These are phyloP conservation scores for Strobilomyces confusus DNA, from an alignment of 768 basidiomycete genomes.

Conservation along the genomic window DNA sequence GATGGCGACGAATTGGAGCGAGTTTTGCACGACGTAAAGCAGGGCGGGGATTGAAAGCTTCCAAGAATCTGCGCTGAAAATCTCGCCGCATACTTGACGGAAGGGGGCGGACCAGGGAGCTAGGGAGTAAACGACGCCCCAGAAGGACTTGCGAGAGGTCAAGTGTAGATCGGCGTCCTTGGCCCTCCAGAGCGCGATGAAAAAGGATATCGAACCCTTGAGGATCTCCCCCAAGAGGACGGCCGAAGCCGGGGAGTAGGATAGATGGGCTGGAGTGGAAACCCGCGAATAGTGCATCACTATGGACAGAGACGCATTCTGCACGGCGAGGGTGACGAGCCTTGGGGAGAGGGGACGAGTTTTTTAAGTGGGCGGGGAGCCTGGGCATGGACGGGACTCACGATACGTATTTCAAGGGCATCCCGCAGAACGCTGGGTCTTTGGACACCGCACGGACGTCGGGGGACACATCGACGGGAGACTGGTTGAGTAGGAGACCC, in stretches of 20 bases:
- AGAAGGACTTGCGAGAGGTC: constrained; percentile 40
- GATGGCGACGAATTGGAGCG: constrained; percentile 94
- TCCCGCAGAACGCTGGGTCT: constrained; percentile 57
- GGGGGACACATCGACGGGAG: constrained; percentile 31
- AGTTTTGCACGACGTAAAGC: constrained; percentile 94
- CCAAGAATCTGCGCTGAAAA: constrained; percentile 95
- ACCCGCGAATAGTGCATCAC: constrained; percentile 99
- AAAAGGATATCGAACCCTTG: constrained; percentile 88
- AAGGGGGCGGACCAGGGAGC: constrained; percentile 49
- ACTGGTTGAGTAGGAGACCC: constrained; percentile 33
- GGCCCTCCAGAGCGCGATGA: constrained; percentile 68
- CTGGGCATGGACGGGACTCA: constrained; percentile 36
- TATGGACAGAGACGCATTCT: constrained; percentile 93
- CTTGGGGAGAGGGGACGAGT: constrained; percentile 37
- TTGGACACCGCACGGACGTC: constrained; percentile 23
- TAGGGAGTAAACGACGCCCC: constrained; percentile 33
- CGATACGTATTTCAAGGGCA: constrained; percentile 81
- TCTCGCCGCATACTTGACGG: constrained; percentile 56
- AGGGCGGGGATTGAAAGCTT: constrained; percentile 96
- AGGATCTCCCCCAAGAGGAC: constrained; percentile 93
- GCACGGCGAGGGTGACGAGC: constrained; percentile 83
- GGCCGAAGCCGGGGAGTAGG: constrained; percentile 92
- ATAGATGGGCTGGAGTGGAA: constrained; percentile 66
- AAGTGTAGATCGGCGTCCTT: constrained; percentile 41
- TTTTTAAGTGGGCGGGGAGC: not conserved